phyloP scores from a whole-genome alignment of 176 grass and related monocot species.

The Triticum urartu region DNA sequence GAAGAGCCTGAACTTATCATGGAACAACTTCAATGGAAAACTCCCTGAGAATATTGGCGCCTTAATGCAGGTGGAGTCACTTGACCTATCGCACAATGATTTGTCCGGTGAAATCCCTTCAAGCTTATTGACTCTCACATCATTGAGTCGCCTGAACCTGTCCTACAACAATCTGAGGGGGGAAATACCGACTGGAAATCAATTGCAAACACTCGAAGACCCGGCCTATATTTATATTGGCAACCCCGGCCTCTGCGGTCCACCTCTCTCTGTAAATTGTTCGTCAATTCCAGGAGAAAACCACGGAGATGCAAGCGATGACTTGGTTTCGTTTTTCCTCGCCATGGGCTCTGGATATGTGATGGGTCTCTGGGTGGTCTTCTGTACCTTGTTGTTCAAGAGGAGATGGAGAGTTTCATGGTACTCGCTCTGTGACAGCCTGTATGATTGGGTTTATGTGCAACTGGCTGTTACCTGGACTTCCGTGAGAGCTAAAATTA shows the following conservation, averaged over 20 bases:
- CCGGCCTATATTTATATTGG: not conserved
- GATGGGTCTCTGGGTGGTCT: not conserved
- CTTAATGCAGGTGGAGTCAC: not conserved
- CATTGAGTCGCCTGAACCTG: not conserved
- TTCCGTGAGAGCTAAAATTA: not conserved
- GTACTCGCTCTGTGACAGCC: not conserved
- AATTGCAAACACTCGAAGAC: not conserved
- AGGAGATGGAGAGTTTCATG: not conserved
- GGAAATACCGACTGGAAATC: no score
- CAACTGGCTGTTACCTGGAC: not conserved
- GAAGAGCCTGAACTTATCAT: constrained; percentile 22
- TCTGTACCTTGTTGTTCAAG: not conserved
- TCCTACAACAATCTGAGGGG: no score
- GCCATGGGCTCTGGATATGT: not conserved
- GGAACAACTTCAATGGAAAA: not conserved
- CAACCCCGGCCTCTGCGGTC: not conserved
- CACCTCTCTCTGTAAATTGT: not conserved
- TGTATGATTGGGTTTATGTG: not conserved
- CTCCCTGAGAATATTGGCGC: not conserved
- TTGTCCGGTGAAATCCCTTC: not conserved
- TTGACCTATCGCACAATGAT: not conserved
- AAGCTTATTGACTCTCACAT: not conserved
- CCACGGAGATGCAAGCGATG: not conserved
- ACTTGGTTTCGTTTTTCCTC: not conserved
- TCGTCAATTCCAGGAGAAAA: not conserved